phyloP scores from a whole-genome alignment of 306 rosid species.

The Casuarina equisetifolia region DNA sequence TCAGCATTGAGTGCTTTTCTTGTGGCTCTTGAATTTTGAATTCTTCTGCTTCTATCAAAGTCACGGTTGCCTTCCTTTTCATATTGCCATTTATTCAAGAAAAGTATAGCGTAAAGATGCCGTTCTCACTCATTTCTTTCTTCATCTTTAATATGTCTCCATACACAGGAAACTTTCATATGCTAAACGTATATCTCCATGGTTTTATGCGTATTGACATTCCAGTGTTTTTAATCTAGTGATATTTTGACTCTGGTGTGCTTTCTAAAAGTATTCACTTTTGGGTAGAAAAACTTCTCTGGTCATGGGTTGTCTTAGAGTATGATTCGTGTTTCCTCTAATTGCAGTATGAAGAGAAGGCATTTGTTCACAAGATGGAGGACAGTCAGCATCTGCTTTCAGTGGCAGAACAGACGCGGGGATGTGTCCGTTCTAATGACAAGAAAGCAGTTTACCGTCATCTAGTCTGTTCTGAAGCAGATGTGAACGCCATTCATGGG shows the following conservation, averaged over 20 bases:
- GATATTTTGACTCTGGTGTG: background rate
- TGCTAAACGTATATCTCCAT: too few species aligned
- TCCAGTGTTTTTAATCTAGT: background rate
- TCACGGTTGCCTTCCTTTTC: too few species aligned
- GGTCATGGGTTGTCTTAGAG: slow-evolving; percentile 11
- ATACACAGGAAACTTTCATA: too few species aligned
- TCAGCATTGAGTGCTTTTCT: too few species aligned
- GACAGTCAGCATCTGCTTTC: slow-evolving; percentile 28
- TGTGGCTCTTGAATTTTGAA: too few species aligned
- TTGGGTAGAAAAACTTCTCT: too few species aligned
- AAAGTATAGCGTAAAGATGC: too few species aligned
- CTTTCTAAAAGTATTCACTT: background rate
- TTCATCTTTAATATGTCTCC: too few species aligned
- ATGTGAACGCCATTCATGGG: slow-evolving; percentile 41
- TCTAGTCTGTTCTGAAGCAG: slow-evolving; percentile 51
- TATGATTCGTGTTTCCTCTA: slow-evolving; percentile 30
- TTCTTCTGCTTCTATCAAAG: too few species aligned
- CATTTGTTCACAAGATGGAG: slow-evolving; percentile 43
- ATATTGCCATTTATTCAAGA: too few species aligned
- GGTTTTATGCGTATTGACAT: background rate
- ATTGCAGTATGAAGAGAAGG: slow-evolving; percentile 72
- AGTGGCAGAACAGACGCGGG: slow-evolving; percentile 49
- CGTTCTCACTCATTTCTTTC: too few species aligned
- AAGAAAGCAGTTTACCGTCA: slow-evolving; percentile 63
- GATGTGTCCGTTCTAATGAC: slow-evolving; percentile 63